Evolutionary conservation across 2,329 filamentous ascomycete species (phyloP).

Genomic region (Colletotrichum euphorbiae): DNA sequence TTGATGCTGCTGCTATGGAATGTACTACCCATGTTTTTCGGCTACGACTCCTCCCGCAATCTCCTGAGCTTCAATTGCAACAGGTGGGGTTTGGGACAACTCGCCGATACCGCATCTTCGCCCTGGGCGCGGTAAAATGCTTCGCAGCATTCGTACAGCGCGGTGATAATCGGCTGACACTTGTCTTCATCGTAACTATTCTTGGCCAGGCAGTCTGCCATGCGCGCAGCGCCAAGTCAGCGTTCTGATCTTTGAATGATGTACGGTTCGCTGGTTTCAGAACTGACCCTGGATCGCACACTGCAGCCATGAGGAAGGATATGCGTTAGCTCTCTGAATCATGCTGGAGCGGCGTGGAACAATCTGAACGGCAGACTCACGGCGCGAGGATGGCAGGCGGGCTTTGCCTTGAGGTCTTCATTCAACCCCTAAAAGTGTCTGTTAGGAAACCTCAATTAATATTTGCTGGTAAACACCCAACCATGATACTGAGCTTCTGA

Average conservation of each 20-base stretch:
- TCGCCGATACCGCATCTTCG: constrained; percentile 79
- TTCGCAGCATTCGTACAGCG: constrained; percentile 93
- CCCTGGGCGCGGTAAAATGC: constrained; percentile 86
- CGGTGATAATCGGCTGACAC: constrained; percentile 82
- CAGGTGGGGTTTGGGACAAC: constrained; percentile 86
- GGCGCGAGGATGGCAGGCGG: constrained; percentile 87
- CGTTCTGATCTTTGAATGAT: too few species aligned
- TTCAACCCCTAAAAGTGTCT: constrained; percentile 56
- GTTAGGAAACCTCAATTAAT: background rate
- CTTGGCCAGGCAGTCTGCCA: constrained; percentile 81
- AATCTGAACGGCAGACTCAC: constrained; percentile 58
- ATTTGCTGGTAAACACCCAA: background rate
- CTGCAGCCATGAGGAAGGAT: background rate
- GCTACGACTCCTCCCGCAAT: constrained; percentile 58
- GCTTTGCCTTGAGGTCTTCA: constrained; percentile 78
- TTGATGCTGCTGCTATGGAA: background rate
- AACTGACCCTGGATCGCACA: constrained; percentile 7
- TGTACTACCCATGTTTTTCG: background rate
- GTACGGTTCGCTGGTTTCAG: background rate
- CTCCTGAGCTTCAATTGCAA: constrained; percentile 89
- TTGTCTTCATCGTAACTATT: constrained; percentile 88
- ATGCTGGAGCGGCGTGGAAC: constrained; percentile 10
- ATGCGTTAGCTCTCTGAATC: background rate
- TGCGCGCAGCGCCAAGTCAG: background rate
- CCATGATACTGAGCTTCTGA: background rate